Conservation (phyloP, 805 yeast genomes). For the Candida boleticola region DNA sequence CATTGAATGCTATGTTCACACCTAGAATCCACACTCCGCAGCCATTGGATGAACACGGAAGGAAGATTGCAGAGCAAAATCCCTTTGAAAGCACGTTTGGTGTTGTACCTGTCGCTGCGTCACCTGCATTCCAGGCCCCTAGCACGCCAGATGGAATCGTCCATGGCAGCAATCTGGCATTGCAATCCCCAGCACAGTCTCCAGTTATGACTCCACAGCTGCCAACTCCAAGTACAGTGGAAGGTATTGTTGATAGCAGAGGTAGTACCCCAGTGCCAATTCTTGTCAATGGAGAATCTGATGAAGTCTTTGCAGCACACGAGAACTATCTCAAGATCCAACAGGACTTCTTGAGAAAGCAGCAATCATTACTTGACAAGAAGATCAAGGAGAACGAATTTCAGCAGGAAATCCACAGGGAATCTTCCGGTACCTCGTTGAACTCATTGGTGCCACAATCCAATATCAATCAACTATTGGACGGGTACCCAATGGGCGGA, state of each 20-base stretch:
- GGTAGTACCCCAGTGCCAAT: background rate
- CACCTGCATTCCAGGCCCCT: slow-evolving; percentile 2
- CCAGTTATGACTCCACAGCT: background rate
- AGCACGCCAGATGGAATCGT: slow-evolving; percentile 1
- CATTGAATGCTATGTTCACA: slow-evolving; percentile 30
- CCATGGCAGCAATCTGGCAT: background rate
- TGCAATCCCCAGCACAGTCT: background rate
- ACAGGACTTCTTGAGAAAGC: slow-evolving; percentile 36
- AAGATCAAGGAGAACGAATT: slow-evolving; percentile 11
- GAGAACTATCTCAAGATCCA: slow-evolving; percentile 36
- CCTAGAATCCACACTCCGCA: slow-evolving; percentile 35
- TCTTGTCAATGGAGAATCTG: background rate
- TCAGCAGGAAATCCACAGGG: slow-evolving; percentile 1
- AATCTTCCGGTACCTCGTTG: slow-evolving; percentile 2
- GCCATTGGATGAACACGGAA: background rate
- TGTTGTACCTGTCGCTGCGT: slow-evolving; percentile 4
- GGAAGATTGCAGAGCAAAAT: slow-evolving; percentile 21
- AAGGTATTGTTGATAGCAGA: background rate
- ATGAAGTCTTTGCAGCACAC: slow-evolving; percentile 15
- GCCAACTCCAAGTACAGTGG: background rate
- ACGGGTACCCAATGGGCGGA: background rate
- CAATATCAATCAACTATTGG: background rate
- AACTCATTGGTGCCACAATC: background rate
- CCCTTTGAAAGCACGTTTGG: slow-evolving; percentile 33
- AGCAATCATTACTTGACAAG: slow-evolving; percentile 27